Percentiles rank a stretch among this genome's conserved stretches.
Conservation (phyloP, 2,329 filamentous ascomycete genomes). For the Trichoderma sp. region DNA sequence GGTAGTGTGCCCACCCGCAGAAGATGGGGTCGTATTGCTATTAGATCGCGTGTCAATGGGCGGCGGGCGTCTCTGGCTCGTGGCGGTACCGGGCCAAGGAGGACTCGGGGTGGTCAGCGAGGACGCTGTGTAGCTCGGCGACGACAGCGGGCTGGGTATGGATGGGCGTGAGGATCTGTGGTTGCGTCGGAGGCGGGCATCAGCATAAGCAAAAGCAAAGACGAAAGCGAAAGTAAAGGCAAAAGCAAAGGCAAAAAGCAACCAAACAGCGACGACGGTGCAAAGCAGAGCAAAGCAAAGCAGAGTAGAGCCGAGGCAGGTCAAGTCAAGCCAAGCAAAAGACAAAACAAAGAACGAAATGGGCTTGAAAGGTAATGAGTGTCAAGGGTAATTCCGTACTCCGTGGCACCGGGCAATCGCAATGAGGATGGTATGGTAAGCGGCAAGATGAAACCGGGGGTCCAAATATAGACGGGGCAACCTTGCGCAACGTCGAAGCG, state of each 20-base stretch:
- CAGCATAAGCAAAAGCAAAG: neutral
- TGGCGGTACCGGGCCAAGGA: constrained; percentile 20
- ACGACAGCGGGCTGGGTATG: constrained; percentile 53
- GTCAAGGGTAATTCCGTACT: constrained; percentile 5
- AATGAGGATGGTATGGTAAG: constrained; percentile 19
- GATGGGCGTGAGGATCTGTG: constrained; percentile 50
- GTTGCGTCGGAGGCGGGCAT: constrained; percentile 28
- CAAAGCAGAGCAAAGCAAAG: neutral
- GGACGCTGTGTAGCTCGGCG: constrained; percentile 44
- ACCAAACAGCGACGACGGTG: neutral
- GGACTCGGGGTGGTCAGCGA: constrained; percentile 43
- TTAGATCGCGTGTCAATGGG: constrained; percentile 24
- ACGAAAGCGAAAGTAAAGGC: neutral
- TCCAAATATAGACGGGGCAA: constrained; percentile 25
- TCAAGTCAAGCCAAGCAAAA: neutral
- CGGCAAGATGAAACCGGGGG: constrained; percentile 27
- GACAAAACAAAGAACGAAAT: constrained; percentile 4
- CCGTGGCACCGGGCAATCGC: constrained; percentile 5
- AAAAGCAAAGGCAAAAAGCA: neutral
- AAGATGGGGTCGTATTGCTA: constrained; percentile 10
- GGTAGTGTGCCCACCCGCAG: constrained; percentile 33
- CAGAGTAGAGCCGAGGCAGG: neutral
- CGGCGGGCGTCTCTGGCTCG: constrained; percentile 29
- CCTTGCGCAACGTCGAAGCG: constrained; percentile 30
- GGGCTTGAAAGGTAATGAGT: constrained; percentile 26